Conservation (phyloP, 2,329 filamentous ascomycete species). For the Talaromyces sp. region DNA sequence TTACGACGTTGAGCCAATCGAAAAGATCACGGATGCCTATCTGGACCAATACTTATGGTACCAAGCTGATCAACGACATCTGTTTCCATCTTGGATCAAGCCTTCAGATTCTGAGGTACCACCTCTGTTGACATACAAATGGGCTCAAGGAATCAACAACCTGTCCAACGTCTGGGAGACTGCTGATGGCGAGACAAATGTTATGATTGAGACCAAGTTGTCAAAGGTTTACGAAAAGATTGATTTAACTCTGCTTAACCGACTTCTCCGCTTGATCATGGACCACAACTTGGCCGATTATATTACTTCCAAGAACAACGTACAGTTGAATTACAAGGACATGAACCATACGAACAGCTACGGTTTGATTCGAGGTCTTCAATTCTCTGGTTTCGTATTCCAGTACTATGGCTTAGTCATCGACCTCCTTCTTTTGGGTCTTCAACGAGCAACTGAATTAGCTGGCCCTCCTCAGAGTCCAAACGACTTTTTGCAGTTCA, state of each 20-base stretch:
- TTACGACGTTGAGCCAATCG: slow-evolving; percentile 97
- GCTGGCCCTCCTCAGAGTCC: slow-evolving; percentile 89
- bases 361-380: slow-evolving; percentile 93
- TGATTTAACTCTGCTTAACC: slow-evolving; percentile 90
- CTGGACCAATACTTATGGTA: slow-evolving; percentile 99
- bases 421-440: slow-evolving; percentile 83
- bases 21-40: slow-evolving; percentile 99
- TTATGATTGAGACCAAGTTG: slow-evolving; percentile 95
- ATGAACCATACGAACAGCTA: slow-evolving; percentile 99
- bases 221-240: slow-evolving; percentile 99
- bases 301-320: slow-evolving; percentile 99
- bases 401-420: slow-evolving; percentile 97
- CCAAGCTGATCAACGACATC: slow-evolving; percentile 91
- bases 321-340: slow-evolving; percentile 98
- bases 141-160: slow-evolving; percentile 99
- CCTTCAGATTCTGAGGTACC: slow-evolving; percentile 97
- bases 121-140: slow-evolving; percentile 92
- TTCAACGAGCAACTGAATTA: slow-evolving; percentile 96
- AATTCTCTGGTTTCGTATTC: slow-evolving; percentile 98
- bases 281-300: slow-evolving; percentile 99
- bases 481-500: slow-evolving; percentile 97
- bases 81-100: slow-evolving; percentile 99
- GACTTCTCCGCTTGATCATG: slow-evolving; percentile 91
- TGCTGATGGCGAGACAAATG: slow-evolving; percentile 91
- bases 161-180: slow-evolving; percentile 92